Evolutionary conservation across 2,329 filamentous ascomycete genomes (phyloP).

Genomic region (Pseudocercospora macadamiae): DNA sequence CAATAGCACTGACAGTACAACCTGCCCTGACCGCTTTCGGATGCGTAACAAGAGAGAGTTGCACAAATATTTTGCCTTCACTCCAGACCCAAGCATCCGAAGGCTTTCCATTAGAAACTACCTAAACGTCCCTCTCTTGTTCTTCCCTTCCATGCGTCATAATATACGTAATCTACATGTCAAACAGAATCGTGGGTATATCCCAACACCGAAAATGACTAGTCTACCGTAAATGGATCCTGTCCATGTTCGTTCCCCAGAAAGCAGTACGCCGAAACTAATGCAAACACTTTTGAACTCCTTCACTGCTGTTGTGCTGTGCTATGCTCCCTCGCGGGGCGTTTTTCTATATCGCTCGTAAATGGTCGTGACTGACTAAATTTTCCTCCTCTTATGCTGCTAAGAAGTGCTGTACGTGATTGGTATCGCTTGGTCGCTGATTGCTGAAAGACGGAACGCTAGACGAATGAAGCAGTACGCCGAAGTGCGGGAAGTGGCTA

Average conservation of each 20-base stretch:
- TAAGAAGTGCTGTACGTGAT: neutral
- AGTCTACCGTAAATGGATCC: constrained; percentile 11
- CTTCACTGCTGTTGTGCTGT: neutral
- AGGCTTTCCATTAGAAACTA: constrained; percentile 2
- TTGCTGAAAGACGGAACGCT: constrained; percentile 8
- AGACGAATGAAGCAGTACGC: constrained; percentile 11
- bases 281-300: constrained; percentile 5
- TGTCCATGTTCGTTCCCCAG: neutral
- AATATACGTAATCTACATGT: neutral
- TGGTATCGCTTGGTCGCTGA: constrained; percentile 4
- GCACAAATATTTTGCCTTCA: too few species aligned
- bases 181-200: neutral
- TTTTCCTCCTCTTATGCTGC: constrained; percentile 9
- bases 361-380: neutral
- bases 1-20: too few species aligned
- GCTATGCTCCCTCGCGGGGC: constrained; percentile 13
- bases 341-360: constrained; percentile 4
- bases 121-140: neutral
- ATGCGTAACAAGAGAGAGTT: too few species aligned
- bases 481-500: constrained; percentile 8
- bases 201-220: constrained; percentile 10
- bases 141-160: neutral
- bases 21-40: too few species aligned
- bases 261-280: constrained; percentile 14
- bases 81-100: neutral